phyloP scores from a whole-genome alignment of 108 stramenopile genomes.

The Nannochloropsis oceanica region DNA sequence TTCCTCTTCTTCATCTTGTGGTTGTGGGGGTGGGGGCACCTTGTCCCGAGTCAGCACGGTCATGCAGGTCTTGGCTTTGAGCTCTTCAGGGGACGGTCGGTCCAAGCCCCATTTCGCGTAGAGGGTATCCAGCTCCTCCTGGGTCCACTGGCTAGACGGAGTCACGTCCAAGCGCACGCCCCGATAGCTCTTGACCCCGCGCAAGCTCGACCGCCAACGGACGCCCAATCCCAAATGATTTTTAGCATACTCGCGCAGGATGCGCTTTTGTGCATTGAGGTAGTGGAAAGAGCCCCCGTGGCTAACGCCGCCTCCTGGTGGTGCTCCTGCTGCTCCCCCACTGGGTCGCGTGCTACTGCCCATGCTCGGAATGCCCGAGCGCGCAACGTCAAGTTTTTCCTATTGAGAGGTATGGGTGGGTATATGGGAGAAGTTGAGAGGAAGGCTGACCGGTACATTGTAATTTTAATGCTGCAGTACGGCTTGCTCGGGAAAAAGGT shows the following conservation, averaged over 20 bases:
- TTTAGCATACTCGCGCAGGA: background rate
- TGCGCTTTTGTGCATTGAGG: background rate
- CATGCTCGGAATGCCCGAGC: too few species aligned
- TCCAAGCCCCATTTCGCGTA: background rate
- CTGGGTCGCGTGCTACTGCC: too few species aligned
- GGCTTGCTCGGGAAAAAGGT: too few species aligned
- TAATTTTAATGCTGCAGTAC: too few species aligned
- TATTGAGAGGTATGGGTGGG: too few species aligned
- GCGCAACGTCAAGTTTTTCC: too few species aligned
- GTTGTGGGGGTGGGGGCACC: background rate
- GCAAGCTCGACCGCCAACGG: background rate
- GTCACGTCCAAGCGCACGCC: background rate
- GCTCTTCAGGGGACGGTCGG: background rate
- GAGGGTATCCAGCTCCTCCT: background rate
- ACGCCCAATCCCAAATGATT: background rate
- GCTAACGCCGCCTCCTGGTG: background rate
- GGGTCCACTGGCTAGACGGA: background rate
- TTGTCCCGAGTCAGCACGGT: background rate
- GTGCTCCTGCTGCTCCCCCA: too few species aligned
- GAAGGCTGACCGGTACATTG: too few species aligned
- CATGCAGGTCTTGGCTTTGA: background rate
- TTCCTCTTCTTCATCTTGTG: too few species aligned
- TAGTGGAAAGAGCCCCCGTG: background rate
- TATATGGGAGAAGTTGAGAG: too few species aligned
- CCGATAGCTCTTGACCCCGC: background rate